These are phyloP conservation scores for Monosporozyma yasuniensis DNA, from an alignment of 805 yeast genomes.

Conservation along the genomic window DNA sequence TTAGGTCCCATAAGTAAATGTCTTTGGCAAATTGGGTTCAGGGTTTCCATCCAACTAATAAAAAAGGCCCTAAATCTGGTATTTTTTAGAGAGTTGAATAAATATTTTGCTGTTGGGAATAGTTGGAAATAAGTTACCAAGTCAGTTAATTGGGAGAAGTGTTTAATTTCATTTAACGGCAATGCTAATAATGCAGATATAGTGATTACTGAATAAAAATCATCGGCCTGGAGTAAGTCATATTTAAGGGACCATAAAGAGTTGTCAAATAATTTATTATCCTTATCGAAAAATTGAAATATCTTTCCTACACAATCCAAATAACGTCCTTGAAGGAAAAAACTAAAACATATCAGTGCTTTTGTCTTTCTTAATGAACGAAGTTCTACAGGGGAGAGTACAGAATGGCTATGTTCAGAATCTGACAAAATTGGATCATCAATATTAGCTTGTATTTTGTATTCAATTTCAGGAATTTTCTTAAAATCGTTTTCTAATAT, in stretches of 20 bases:
- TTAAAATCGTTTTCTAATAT: conserved; percentile 15
- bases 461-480: conserved; percentile 20
- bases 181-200: conserved; percentile 19
- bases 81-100: conserved; percentile 14
- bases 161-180: conserved; percentile 23
- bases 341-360: conserved; percentile 12
- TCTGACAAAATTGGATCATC: background rate
- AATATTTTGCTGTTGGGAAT: conserved; percentile 10
- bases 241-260: background rate
- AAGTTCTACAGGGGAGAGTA: conserved; percentile 5
- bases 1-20: conserved; percentile 14
- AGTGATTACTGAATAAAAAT: conserved; percentile 17
- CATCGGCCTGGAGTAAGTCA: conserved; percentile 13
- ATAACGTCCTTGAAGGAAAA: conserved; percentile 16
- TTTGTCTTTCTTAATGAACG: conserved; percentile 11
- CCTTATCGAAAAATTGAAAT: background rate
- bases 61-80: conserved; percentile 21
- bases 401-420: background rate
- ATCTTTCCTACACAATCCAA: background rate
- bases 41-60: conserved; percentile 17
- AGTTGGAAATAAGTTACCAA: conserved; percentile 9
- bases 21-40: conserved; percentile 9
- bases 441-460: conserved; percentile 9
- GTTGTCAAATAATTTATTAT: background rate
- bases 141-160: conserved; percentile 17